These are phyloP conservation scores for Botrytis deweyae DNA, from an alignment of 2,329 filamentous ascomycete genomes.

Conservation along the genomic window DNA sequence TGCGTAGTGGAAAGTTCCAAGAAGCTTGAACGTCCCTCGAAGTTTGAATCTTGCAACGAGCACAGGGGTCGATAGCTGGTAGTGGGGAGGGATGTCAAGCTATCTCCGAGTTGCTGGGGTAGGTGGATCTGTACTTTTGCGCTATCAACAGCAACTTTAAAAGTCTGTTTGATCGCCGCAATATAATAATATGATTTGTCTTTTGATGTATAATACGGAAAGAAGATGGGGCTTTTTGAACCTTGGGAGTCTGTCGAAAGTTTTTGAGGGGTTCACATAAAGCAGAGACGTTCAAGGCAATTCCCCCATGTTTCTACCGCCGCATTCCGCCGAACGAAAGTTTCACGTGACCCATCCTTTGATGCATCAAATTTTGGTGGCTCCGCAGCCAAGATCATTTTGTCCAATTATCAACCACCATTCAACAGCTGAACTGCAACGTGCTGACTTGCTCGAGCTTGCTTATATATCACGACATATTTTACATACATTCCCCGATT, in stretches of 20 bases:
- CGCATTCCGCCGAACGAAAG: not conserved
- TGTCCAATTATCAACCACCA: not conserved
- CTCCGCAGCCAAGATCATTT: not conserved
- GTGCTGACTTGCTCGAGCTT: constrained; percentile 2
- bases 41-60: not conserved
- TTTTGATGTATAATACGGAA: not conserved
- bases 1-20: not conserved
- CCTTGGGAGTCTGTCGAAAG: not conserved
- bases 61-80: not conserved
- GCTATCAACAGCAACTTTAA: not conserved
- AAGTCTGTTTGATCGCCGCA: not conserved
- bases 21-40: not conserved
- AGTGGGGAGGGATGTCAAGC: not conserved
- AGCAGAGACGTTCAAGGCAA: not conserved
- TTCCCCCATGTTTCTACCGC: not conserved
- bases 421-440: not conserved
- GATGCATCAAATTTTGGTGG: not conserved
- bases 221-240: not conserved
- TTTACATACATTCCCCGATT: not conserved
- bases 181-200: not conserved
- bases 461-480: not conserved
- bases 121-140: not conserved
- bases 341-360: not conserved
- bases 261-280: not conserved
- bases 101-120: not conserved